A percentile compares a stretch with the other conserved stretches of the same genome.
Evolutionary conservation across 2,329 filamentous ascomycete genomes (phyloP).

Genomic region (Pyrenophora seminiperda): DNA sequence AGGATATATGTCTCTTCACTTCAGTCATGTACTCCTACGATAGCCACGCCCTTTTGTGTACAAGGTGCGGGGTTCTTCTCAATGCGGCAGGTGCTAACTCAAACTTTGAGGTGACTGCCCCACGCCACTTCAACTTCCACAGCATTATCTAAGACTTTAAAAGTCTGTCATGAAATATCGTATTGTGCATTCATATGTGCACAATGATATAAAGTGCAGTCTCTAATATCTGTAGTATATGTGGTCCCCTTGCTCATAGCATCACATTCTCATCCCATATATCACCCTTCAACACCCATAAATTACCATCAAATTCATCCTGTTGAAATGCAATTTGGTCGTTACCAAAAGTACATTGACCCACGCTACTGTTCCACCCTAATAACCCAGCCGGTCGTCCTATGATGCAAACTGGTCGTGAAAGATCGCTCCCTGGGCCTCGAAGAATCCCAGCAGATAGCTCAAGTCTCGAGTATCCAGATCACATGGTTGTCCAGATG

Average conservation of each 20-base stretch:
- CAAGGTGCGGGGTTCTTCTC: slow-evolving; percentile 13
- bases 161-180: neutral
- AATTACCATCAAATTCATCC: too few species aligned
- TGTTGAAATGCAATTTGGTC: too few species aligned
- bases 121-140: slow-evolving; percentile 2
- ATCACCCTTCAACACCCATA: too few species aligned
- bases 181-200: neutral
- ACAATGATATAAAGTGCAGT: too few species aligned
- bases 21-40: slow-evolving; percentile 1
- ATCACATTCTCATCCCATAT: neutral
- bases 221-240: too few species aligned
- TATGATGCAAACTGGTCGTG: neutral
- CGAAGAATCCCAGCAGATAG: neutral
- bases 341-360: too few species aligned
- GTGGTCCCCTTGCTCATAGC: too few species aligned
- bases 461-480: neutral
- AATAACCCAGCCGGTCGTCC: too few species aligned
- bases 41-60: slow-evolving; percentile 11
- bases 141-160: neutral
- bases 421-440: neutral
- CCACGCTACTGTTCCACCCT: too few species aligned
- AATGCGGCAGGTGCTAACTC: slow-evolving; percentile 15
- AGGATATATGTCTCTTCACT: neutral
- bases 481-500: neutral
- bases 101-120: slow-evolving; percentile 7